Conservation (phyloP, 192 early-diverging fungal species). For the Coemansia sp. region DNA sequence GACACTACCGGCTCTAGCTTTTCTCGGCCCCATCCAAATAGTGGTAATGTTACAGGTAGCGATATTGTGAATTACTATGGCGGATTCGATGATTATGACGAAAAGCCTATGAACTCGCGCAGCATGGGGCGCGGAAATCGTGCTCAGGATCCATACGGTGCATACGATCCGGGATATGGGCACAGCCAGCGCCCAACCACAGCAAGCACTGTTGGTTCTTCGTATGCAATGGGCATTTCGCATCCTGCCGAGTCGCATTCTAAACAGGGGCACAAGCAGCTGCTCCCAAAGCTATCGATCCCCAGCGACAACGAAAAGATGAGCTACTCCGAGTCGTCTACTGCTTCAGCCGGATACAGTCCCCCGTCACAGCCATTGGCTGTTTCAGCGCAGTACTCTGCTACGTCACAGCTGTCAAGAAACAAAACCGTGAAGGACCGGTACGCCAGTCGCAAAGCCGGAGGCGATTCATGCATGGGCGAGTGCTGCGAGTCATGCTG, state of each 20-base stretch:
- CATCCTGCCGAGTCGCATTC: constrained; percentile 15
- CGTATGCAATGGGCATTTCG: constrained; percentile 13
- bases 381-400: constrained; percentile 21
- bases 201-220: constrained; percentile 25
- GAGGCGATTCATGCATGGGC: constrained; percentile 54
- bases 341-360: constrained; percentile 26
- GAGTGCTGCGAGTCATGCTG: constrained; percentile 55
- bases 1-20: not conserved
- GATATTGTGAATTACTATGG: constrained; percentile 6
- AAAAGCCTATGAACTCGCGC: constrained; percentile 5
- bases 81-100: constrained; percentile 3
- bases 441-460: constrained; percentile 37
- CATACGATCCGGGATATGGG: not conserved
- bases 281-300: constrained; percentile 13
- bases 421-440: constrained; percentile 47
- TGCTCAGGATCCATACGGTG: not conserved
- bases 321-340: constrained; percentile 7
- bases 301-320: constrained; percentile 9
- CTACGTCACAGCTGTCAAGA: constrained; percentile 35
- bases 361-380: constrained; percentile 34
- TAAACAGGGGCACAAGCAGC: constrained; percentile 36
- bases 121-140: not conserved
- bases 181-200: constrained; percentile 12
- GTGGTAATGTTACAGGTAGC: not conserved
- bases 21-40: not conserved